Percentiles rank a stretch among this genome's conserved stretches.
These are phyloP conservation scores for Metroxylon sagu DNA, from an alignment of 176 grass and related monocot genomes.

Conservation along the genomic window DNA sequence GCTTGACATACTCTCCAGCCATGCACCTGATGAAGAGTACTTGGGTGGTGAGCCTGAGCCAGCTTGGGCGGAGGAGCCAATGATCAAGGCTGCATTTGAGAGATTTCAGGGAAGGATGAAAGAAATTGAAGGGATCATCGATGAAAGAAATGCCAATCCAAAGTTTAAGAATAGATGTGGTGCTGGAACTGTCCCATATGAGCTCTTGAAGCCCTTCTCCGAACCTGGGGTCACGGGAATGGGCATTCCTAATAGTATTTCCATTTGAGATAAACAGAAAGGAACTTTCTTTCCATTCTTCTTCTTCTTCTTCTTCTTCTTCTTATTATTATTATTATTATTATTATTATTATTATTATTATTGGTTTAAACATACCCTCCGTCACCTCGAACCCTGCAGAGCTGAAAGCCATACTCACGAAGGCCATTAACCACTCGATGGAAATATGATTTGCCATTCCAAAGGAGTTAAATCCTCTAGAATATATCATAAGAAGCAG, in stretches of 20 bases:
- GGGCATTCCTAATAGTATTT: conserved; percentile 85
- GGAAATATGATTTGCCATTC: too few relatives aligned
- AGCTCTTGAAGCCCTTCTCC: conserved; percentile 83
- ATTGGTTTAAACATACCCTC: too few relatives aligned
- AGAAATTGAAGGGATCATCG: conserved; percentile 68
- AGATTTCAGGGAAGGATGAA: conserved; percentile 60
- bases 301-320: too few relatives aligned
- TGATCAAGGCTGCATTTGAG: conserved; percentile 62
- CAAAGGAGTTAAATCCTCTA: too few relatives aligned
- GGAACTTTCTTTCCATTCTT: too few relatives aligned
- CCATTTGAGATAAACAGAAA: conserved; percentile 34
- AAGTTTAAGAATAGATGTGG: conserved; percentile 55
- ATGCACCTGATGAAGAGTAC: conserved; percentile 93
- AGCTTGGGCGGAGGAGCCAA: conserved; percentile 46
- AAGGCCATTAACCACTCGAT: too few relatives aligned
- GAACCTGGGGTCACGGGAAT: conserved; percentile 69
- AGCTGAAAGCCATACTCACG: too few relatives aligned
- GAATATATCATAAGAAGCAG: too few relatives aligned
- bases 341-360: too few relatives aligned
- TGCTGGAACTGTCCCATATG: conserved; percentile 74
- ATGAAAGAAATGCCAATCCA: conserved; percentile 45
- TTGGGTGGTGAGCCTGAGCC: conserved; percentile 43
- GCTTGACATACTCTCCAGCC: conserved; percentile 66
- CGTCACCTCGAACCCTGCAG: too few relatives aligned
- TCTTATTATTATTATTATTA: too few relatives aligned